phyloP scores from a whole-genome alignment of 148 eudicot species.

The Camellia lanceoleosa region DNA sequence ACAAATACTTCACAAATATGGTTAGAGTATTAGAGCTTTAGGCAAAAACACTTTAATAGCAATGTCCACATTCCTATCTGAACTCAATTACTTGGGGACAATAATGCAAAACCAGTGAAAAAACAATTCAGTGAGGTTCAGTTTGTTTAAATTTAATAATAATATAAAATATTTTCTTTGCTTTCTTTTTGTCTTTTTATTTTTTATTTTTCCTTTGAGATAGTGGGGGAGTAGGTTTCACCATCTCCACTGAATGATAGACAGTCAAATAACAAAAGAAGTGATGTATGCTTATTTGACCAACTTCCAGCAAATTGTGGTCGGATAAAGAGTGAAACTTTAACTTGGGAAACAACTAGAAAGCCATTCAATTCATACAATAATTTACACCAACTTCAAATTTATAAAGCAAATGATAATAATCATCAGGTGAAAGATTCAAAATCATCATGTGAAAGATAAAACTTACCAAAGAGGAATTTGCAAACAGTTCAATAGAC shows the following conservation, averaged over 20 bases:
- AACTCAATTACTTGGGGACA: not conserved
- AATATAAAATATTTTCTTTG: no score
- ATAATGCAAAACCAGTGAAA: not conserved
- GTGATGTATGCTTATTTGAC: no score
- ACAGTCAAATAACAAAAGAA: no score
- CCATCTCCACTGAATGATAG: no score
- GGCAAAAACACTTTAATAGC: not conserved
- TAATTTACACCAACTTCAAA: not conserved
- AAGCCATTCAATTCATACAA: not conserved
- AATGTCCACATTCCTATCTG: not conserved
- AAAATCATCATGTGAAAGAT: conserved; percentile 4
- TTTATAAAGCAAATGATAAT: not conserved
- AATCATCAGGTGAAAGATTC: not conserved
- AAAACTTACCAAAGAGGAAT: conserved; percentile 79
- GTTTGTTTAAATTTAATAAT: not conserved
- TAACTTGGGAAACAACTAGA: not conserved
- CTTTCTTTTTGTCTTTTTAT: not conserved
- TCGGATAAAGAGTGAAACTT: not conserved
- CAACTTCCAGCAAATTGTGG: no score
- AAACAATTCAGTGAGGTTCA: not conserved
- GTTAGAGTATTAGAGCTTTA: no score
- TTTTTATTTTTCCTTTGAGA: no score
- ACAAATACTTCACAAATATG: not conserved
- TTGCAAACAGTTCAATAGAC: conserved; percentile 83
- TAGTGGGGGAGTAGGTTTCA: not conserved